Evolutionary conservation across 208 protist genomes (phyloP), one percentile per base, ranked within the genome.

Genomic region (Angomonas desouzai): DNA sequence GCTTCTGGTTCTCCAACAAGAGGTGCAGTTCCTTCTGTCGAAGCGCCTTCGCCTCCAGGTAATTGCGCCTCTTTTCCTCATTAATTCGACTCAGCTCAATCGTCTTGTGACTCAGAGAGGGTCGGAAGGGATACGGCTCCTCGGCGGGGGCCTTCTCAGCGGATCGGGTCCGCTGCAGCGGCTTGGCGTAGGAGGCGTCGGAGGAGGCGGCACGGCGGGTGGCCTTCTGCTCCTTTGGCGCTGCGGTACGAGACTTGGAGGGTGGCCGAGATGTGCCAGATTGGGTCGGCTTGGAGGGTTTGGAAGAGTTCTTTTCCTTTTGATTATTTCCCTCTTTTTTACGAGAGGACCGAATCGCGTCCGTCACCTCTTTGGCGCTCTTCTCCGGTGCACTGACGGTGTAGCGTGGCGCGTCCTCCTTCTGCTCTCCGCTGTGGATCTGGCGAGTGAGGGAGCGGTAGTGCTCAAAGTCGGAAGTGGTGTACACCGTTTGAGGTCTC

Each of bases 31-130:
- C 56, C 3, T 64, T 47, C 1, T 56, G 38, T 10, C 70, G 63
- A 38, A 72, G 68, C 28, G 74, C 49, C 49, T 62, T 58, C 70
- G 74, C 68, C n/a, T 36, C 36, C 2, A 62, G 58, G 58, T 74
- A 77, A 48, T 30, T 58, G n/a, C 55, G 49, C 9, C 79, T 72
- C 34, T 62, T 58, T 45, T 72, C 43, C 33, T 62, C 29, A 55
- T 86, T 55, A 10, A 69, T 28, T 28, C 65, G 47, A 55, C 79
- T 86, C 57, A 86, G 65, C 32, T 30, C 57, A 16, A 64, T 58
- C 20, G 76, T 83, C 34, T 47, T 72, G 11, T 57, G 43, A 23
- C 62, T 74, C 16, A 86, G 66, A 0, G 49, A 62, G 25, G 79
- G 75, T 20, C 38, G 36, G 22, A 86, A 82, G 1, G 74, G 72